A percentile compares a stretch with the other conserved stretches of the same genome.
phyloP scores from a whole-genome alignment of 306 rosid genomes.

The Acacia confusa region DNA sequence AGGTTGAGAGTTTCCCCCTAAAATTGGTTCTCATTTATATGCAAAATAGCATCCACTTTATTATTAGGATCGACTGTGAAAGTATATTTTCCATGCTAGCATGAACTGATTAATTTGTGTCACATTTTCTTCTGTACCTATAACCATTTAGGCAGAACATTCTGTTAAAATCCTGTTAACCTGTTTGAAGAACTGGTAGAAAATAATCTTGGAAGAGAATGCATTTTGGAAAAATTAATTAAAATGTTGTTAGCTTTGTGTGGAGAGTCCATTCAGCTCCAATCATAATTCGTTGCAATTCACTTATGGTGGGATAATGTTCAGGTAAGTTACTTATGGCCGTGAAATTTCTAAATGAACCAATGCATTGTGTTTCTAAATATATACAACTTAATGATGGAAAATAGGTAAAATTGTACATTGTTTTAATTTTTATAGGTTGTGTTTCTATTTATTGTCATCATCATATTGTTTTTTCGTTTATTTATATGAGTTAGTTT shows the following conservation, averaged over 20 bases:
- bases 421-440: not conserved
- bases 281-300: conserved; percentile 8
- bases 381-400: not conserved
- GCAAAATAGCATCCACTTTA: not conserved
- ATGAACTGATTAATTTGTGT: not conserved
- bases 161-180: not conserved
- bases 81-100: not conserved
- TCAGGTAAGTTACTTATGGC: not conserved
- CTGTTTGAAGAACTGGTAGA: not conserved
- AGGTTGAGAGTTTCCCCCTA: not conserved
- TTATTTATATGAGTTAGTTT: too few relatives aligned
- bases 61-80: not conserved
- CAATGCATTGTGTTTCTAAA: not conserved
- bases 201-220: conserved; percentile 2
- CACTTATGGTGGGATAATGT: not conserved
- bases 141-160: not conserved
- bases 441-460: too few relatives aligned
- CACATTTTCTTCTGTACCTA: not conserved
- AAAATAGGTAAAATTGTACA: not conserved
- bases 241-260: too few relatives aligned
- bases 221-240: too few relatives aligned
- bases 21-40: not conserved
- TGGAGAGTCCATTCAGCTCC: too few relatives aligned
- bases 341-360: conserved; percentile 2
- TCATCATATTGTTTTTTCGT: too few relatives aligned